Evolutionary conservation across 176 grass and related monocot genomes (phyloP).

Genomic region (bread wheat (Triticum aestivum)): DNA sequence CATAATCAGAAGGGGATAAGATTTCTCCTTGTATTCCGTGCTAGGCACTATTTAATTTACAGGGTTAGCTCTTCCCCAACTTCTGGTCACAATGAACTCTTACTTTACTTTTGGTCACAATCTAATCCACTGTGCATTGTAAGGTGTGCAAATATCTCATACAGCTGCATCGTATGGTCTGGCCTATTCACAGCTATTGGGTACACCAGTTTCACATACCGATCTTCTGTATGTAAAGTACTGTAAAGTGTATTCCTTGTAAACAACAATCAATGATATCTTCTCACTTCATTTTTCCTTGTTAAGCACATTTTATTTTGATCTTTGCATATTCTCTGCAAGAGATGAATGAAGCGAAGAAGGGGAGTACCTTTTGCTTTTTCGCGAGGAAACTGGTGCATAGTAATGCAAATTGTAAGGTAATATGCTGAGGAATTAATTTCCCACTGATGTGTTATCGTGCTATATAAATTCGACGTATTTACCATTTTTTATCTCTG

Average conservation of each 20-base stretch:
- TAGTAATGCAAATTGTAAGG: slow-evolving; percentile 38
- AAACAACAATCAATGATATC: slow-evolving; percentile 40
- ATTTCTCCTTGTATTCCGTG: slow-evolving; percentile 23
- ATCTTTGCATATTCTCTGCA: slow-evolving; percentile 85
- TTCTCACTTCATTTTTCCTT: slow-evolving; percentile 19
- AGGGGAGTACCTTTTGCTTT: slow-evolving; percentile 39
- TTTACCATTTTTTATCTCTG: slow-evolving; percentile 11
- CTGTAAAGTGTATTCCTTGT: slow-evolving; percentile 33
- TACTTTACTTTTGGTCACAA: slow-evolving; percentile 27
- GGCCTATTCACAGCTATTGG: slow-evolving; percentile 64
- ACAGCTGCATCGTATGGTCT: slow-evolving; percentile 51
- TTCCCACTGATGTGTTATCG: slow-evolving; percentile 8
- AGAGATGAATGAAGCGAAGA: slow-evolving; percentile 71
- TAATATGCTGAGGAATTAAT: slow-evolving; percentile 43
- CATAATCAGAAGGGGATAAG: slow-evolving; percentile 33
- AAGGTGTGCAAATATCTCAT: slow-evolving; percentile 55
- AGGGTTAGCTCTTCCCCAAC: slow-evolving; percentile 47
- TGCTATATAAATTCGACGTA: slow-evolving; percentile 18
- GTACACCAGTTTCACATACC: slow-evolving; percentile 43
- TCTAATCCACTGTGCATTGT: slow-evolving; percentile 32
- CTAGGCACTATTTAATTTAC: slow-evolving; percentile 41
- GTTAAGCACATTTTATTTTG: slow-evolving; percentile 58
- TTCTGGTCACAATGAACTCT: slow-evolving; percentile 28
- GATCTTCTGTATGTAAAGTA: slow-evolving; percentile 67
- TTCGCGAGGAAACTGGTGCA: slow-evolving; percentile 29